Conservation (phyloP, 352 stramenopile species). For the Achlya hypogyna region DNA sequence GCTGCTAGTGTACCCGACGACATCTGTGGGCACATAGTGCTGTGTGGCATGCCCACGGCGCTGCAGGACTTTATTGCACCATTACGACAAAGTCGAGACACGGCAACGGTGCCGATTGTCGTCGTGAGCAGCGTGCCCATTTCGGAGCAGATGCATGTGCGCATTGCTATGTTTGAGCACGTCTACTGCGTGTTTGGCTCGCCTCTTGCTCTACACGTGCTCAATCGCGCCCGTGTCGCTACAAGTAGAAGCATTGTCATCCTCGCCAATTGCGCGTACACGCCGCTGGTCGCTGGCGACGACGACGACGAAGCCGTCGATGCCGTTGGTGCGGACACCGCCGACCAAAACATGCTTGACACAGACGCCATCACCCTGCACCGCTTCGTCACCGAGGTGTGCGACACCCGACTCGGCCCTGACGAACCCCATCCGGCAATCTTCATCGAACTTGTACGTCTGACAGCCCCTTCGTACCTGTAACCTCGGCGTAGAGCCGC, state of each 20-base stretch:
- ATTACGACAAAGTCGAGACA: constrained; percentile 33
- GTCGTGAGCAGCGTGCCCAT: constrained; percentile 1
- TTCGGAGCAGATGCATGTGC: background rate
- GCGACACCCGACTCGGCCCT: constrained; percentile 29
- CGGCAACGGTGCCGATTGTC: constrained; percentile 22
- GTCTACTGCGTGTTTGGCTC: constrained; percentile 64
- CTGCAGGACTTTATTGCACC: constrained; percentile 46
- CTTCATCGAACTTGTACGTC: constrained; percentile 15
- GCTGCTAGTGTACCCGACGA: constrained; percentile 21
- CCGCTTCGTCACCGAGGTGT: constrained; percentile 62
- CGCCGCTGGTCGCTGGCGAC: constrained; percentile 30
- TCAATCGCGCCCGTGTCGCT: constrained; percentile 45
- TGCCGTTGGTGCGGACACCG: constrained; percentile 23
- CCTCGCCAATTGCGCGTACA: constrained; percentile 34
- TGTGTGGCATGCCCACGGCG: constrained; percentile 52
- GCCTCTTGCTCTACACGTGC: constrained; percentile 45
- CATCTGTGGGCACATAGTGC: constrained; percentile 41
- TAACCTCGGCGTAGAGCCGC: constrained; percentile 7
- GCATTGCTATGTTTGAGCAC: background rate
- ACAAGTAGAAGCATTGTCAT: constrained; percentile 60
- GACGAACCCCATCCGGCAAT: background rate
- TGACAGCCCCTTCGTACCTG: background rate
- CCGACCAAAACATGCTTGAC: constrained; percentile 68
- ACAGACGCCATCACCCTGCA: constrained; percentile 71
- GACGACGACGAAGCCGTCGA: constrained; percentile 12